Conservation (phyloP, 345 rosid genomes). For the Fremontodendron californicum region DNA sequence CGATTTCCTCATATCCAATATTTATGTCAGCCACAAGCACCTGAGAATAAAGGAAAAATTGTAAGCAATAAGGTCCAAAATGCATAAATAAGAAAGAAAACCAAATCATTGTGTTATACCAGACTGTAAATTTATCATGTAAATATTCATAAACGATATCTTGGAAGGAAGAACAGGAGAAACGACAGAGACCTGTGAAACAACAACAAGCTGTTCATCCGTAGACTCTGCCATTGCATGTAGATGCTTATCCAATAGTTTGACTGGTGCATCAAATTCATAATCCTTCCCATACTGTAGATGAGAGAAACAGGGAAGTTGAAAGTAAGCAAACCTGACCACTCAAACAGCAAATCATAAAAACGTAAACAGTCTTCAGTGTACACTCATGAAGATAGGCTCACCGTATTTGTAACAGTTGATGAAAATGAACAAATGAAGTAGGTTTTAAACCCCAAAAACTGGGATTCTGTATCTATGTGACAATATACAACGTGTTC, state of each 20-base stretch:
- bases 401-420: background rate
- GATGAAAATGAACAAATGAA: background rate
- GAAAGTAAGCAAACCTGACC: background rate
- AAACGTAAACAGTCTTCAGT: background rate
- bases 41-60: conserved; percentile 26
- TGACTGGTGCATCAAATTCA: conserved; percentile 93
- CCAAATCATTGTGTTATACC: background rate
- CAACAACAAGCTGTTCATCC: conserved; percentile 84
- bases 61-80: background rate
- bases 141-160: background rate
- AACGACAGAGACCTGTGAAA: conserved; percentile 61
- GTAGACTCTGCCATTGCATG: conserved; percentile 83
- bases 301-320: conserved; percentile 9
- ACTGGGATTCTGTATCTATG: background rate
- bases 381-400: background rate
- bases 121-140: background rate
- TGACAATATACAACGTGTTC: background rate
- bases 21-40: conserved; percentile 94
- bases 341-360: background rate
- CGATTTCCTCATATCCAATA: conserved; percentile 91
- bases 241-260: conserved; percentile 79
- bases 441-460: background rate
- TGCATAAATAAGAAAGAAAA: background rate
- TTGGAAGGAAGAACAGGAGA: background rate
- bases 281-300: conserved; percentile 92